Base-by-base conservation (phyloP, 1,284 basidiomycete species). In the Peniophora sp. region DNA sequence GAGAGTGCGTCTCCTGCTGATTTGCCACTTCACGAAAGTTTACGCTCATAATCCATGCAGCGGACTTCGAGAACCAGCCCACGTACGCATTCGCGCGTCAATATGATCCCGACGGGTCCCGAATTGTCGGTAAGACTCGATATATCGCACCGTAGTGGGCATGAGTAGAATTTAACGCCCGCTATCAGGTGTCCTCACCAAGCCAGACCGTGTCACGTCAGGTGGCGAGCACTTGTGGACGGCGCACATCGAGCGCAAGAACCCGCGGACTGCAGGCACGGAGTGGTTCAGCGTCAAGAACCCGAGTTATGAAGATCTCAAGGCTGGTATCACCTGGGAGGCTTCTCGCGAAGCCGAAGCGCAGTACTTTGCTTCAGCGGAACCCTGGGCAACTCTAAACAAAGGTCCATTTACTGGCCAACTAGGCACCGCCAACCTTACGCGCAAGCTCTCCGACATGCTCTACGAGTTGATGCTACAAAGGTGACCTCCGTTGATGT, bases 211-310 rank as follows among this genome's bases (percentile, higher is more conserved):
- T 3, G 84, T 89, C 45, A 77, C 75, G 0, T 14, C 57, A 0
- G 83, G 82, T 0, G 81, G 85, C 34, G 78, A 85, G 53, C 56
- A 60, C 0, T 58, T 59, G 0, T 88, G 85, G 85, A 52, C 85
- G 6, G 63, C 63, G 0, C 75, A 82, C 50, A 77, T 89, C 38
- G n/a, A n/a, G n/a, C n/a, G 39, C n/a, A 16, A 72, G 6, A 78
- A 80, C 50, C 73, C 79, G 45, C 70, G 69, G 10, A 75, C 81
- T 48, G 59, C 71, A 0, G 65, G 83, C 0, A 76, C 84, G 49
- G 75, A 77, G 20, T 88, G 83, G 82, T 86, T 72, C 56, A 81
- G 78, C 47, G 81, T 85, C 14, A 84, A 84, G 57, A 83, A 82
- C 48, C 82, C 82, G 0, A 71, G 71, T n/a, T 75, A 79, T 0